These are phyloP conservation scores for Edaphochlamys debaryana DNA, from an alignment of 139 green algal species.

Conservation along the genomic window DNA sequence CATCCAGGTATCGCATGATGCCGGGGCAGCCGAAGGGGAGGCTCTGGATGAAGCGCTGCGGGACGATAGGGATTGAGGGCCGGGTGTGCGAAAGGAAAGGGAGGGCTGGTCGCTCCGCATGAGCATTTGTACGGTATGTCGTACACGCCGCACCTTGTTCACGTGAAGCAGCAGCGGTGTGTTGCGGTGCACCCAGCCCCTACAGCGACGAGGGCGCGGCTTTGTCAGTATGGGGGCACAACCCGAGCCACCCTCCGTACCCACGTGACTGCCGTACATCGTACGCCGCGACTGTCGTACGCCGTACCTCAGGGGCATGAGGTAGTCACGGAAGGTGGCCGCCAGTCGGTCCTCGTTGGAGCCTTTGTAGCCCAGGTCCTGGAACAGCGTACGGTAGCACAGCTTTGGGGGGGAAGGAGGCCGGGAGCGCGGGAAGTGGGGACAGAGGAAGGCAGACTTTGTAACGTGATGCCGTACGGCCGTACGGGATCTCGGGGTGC, in stretches of 20 bases:
- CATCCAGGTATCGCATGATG: conserved; percentile 49
- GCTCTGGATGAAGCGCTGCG: conserved; percentile 20
- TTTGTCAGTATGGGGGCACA: background rate
- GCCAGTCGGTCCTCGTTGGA: conserved; percentile 72
- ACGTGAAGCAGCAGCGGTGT: conserved; percentile 2
- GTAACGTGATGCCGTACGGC: background rate
- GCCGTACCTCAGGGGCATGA: conserved; percentile 69
- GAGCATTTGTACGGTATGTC: too few relatives aligned
- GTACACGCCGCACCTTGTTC: conserved; percentile 22
- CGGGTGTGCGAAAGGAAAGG: too few relatives aligned
- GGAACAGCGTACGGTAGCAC: conserved; percentile 40
- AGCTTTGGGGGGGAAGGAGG: background rate
- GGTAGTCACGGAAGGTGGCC: conserved; percentile 57
- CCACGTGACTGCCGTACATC: too few relatives aligned
- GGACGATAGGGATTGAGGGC: too few relatives aligned
- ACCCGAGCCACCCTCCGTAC: background rate
- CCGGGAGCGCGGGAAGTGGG: background rate
- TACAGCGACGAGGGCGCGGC: background rate
- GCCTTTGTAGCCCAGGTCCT: conserved; percentile 60
- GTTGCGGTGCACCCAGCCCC: conserved; percentile 25
- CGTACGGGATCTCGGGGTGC: background rate
- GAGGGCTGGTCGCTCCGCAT: too few relatives aligned
- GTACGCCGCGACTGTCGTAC: too few relatives aligned
- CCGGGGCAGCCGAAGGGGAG: conserved; percentile 47
- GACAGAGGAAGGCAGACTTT: background rate